These are phyloP conservation scores for Dactylorhiza incarnata DNA, from an alignment of 106 monocot species.

Conservation along the genomic window DNA sequence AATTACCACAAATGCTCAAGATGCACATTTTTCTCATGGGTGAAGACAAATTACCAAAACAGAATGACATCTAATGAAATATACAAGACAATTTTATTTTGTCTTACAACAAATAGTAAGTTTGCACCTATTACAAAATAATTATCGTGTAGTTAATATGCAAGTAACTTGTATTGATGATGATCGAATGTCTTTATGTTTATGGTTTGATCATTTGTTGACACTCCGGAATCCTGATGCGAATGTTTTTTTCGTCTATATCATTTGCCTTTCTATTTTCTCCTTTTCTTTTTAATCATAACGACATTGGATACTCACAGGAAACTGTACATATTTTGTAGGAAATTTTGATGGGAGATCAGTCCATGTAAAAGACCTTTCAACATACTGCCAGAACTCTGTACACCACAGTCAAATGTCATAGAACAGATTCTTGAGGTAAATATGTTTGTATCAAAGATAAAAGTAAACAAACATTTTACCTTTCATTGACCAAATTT, in stretches of 20 bases:
- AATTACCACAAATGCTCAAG: no score
- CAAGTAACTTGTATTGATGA: no score
- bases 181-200: no score
- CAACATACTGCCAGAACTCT: conserved; percentile 99
- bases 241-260: neutral
- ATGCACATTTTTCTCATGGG: no score
- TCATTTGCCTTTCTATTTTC: neutral
- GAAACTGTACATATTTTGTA: conserved; percentile 99
- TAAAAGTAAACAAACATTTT: neutral
- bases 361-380: conserved; percentile 98
- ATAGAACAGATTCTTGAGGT: conserved; percentile 5
- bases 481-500: conserved; percentile 99
- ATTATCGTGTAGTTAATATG: no score
- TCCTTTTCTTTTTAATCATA: neutral
- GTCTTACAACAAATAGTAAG: no score
- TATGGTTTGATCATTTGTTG: no score
- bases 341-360: conserved; percentile 99
- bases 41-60: no score
- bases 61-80: no score
- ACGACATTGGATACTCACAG: conserved; percentile 44
- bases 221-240: no score
- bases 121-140: no score
- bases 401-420: conserved; percentile 14
- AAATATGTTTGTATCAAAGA: neutral
- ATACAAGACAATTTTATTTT: no score